Evolutionary conservation across 768 basidiomycete genomes (phyloP), one percentile per base, ranked within the genome.

Genomic region (Porphyrellus cyaneotinctus): DNA sequence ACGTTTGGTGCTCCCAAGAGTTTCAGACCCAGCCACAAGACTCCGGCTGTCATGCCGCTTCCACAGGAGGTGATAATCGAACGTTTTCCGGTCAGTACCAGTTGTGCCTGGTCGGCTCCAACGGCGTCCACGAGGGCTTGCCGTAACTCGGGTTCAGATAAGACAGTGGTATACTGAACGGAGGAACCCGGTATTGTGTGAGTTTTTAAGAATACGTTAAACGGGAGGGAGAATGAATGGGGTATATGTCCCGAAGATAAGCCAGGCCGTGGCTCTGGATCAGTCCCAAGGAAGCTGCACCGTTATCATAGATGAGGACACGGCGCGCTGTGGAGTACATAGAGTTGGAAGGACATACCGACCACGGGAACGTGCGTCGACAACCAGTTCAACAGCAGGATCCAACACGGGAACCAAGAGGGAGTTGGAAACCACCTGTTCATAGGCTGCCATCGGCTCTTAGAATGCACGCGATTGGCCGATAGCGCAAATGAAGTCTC

Each of bases 31-130:
- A 97, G 76, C 95, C 97, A 97, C 7, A 97, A 76, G 14, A 97
- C 76, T 4, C 82, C 91, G 12, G 95, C 95, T n/a, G 95, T 97
- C 95, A 99, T 97, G 39, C 95, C 95, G 64, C 91, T 95, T 46
- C 95, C 95, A 72, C 95, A 99, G 53, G 78, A 87, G 13, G 88
- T 82, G 6, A 85, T 78, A 28, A 95, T 81, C 20, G 75, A 65
- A 47, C 78, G 74, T 54, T 82, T 70, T 17, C 88, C 89, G 12
- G 75, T 67, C 41, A 87, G 70, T 11, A 95, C 74, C 37, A 75
- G 65, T n/a, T 80, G 70, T 26, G 79, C 75, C 52, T 77, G 68
- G 49, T 80, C 77, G 35, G 68, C 60, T 30, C 91, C 89, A 30
- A 97, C 70, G 17, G 80, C 77, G n/a, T 78, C 69, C 33, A 78